Evolutionary conservation across 1,284 basidiomycete species (phyloP).

Genomic region (Trametes hirsuta): DNA sequence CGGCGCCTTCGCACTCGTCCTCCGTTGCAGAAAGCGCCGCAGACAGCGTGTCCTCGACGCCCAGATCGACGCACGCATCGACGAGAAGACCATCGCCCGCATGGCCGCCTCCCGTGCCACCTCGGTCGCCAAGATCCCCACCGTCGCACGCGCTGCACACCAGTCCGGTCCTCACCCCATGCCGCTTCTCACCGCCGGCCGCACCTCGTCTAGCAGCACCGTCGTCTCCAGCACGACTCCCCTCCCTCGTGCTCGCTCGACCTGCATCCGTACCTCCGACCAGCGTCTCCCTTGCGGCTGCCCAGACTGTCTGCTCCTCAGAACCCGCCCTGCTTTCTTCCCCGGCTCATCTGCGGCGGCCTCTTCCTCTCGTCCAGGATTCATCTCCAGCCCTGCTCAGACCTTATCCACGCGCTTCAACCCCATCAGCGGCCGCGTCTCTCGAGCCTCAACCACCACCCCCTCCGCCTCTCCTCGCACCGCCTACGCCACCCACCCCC

Average conservation of each 20-base stretch:
- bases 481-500: too few species aligned
- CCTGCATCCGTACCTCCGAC: background rate
- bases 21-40: conserved; percentile 16
- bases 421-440: too few species aligned
- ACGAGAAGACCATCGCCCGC: conserved; percentile 7
- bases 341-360: too few species aligned
- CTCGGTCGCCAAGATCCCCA: conserved; percentile 14
- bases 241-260: conserved; percentile 4
- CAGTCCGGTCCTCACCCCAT: conserved; percentile 2
- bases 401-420: too few species aligned
- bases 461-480: too few species aligned
- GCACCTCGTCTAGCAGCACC: background rate
- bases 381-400: too few species aligned
- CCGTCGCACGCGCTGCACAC: background rate
- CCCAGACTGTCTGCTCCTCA: too few species aligned
- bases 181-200: background rate
- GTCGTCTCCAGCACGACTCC: conserved; percentile 1
- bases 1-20: conserved; percentile 11
- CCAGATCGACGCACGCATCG: conserved; percentile 14
- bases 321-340: too few species aligned
- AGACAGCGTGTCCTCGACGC: conserved; percentile 13
- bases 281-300: background rate
- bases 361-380: too few species aligned
- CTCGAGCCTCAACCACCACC: too few species aligned
- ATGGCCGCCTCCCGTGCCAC: conserved; percentile 10